Evolutionary conservation across 176 grass and related monocot species (phyloP), one percentile per base, ranked within the genome.

Genomic region (Eremochloa ophiuroides): DNA sequence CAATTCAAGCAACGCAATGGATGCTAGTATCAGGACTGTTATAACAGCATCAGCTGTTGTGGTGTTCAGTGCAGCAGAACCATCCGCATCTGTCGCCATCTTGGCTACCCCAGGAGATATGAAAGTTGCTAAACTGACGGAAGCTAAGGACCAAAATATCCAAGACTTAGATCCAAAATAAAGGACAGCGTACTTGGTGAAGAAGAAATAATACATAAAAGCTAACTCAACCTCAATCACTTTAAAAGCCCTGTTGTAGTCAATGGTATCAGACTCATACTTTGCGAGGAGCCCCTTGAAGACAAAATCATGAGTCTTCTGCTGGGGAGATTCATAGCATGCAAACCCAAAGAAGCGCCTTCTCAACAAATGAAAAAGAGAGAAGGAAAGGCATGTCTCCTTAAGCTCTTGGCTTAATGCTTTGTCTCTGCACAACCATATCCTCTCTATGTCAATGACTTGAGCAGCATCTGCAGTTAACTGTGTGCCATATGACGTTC

Each of bases 331-430:
- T 35, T 85, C 83, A 0, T 13, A 64, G 20, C 28, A 78, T 0
- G 1, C 2, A 6, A 78, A 85, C 6, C 74, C 83, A 70, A 85
- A 85, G 10, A 62, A 78, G 15, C 74, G 74, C 74, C 83, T 46
- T 28, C 51, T 35, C 29, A 85, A 7, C 20, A 78, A 29, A 47
- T 78, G 64, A 10, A 71, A 85, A n/a, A 85, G 83, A 16, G 74
- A 78, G 74, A 85, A 78, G 4, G 83, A 78, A 39, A 85, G 83
- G 29, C 74, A 85, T 10, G 28, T 13, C 62, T 85, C 51, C 83
- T 62, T 85, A 0, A 85, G 2, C 8, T 77, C 64, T 8, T 3
- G 27, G 27, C 15, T 34, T 6, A 84, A 27, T 7, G 0, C 10
- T 0, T 4, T 61, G 48, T n/a, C n/a, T n/a, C n/a, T n/a, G n/a